phyloP scores from a whole-genome alignment of 148 eudicot species.

The Heliosperma pusillum region DNA sequence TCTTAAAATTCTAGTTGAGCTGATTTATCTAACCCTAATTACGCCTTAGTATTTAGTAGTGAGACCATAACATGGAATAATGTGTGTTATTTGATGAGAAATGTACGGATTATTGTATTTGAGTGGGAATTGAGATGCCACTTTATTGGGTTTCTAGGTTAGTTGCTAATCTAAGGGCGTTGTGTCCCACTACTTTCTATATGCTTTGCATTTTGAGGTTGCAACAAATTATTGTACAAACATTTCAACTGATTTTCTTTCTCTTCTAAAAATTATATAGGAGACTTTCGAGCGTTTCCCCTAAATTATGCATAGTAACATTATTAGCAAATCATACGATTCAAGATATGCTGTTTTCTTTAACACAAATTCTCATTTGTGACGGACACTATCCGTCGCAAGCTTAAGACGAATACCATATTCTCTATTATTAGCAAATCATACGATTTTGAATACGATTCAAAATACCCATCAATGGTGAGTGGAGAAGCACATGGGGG shows the following conservation, averaged over 20 bases:
- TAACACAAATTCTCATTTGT: no score
- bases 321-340: constrained; percentile 10
- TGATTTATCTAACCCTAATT: no score
- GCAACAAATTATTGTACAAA: constrained; percentile 2
- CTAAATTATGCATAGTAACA: not conserved
- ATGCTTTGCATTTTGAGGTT: not conserved
- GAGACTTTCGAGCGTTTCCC: not conserved
- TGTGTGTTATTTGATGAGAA: not conserved
- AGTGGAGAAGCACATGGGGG: no score
- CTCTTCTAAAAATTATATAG: not conserved
- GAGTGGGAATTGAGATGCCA: not conserved
- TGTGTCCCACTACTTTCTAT: constrained; percentile 5
- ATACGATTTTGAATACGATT: no score
- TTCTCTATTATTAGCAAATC: no score
- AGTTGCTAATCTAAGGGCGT: not conserved
- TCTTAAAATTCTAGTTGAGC: no score
- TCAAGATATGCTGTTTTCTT: not conserved
- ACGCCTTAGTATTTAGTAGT: no score
- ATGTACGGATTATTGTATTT: not conserved
- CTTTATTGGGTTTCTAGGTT: not conserved
- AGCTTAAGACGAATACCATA: no score
- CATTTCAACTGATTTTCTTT: not conserved
- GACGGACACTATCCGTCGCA: no score
- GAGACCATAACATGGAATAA: no score
- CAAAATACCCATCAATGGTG: no score